phyloP scores from a whole-genome alignment of 441 rosid genomes.

The Arabidopsis lyrata region DNA sequence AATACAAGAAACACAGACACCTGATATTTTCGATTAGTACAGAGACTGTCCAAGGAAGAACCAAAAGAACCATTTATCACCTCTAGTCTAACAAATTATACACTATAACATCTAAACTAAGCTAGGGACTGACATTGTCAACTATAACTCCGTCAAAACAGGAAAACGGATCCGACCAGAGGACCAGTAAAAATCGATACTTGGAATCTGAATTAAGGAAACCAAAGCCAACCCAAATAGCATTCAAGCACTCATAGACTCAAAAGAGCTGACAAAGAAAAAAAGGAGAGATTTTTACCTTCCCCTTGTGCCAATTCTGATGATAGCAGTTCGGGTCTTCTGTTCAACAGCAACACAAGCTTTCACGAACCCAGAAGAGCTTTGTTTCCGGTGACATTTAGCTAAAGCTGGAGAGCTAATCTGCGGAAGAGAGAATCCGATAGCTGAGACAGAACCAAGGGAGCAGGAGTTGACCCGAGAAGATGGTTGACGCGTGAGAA shows the following conservation, averaged over 20 bases:
- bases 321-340: constrained; percentile 70
- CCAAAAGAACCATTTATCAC: background rate
- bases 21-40: constrained; percentile 4
- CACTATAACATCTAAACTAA: constrained; percentile 5
- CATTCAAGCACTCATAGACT: background rate
- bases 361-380: constrained; percentile 43
- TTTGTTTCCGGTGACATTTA: constrained; percentile 39
- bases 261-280: background rate
- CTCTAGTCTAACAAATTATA: background rate
- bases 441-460: constrained; percentile 62
- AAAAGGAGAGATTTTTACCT: constrained; percentile 54
- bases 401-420: constrained; percentile 49
- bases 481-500: constrained; percentile 37
- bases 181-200: constrained; percentile 1
- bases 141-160: constrained; percentile 1
- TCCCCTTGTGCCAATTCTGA: constrained; percentile 95
- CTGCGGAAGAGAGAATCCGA: constrained; percentile 59
- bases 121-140: constrained; percentile 2
- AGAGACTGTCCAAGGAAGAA: constrained; percentile 16
- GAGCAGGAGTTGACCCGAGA: constrained; percentile 47
- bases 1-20: background rate
- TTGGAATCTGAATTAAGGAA: constrained; percentile 1
- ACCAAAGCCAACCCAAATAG: background rate
- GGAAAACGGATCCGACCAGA: constrained; percentile 23
- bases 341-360: constrained; percentile 80